Evolutionary conservation across 2,329 filamentous ascomycete species (phyloP), one percentile per base, ranked within the genome.

Genomic region (Hypoxylon sp.): DNA sequence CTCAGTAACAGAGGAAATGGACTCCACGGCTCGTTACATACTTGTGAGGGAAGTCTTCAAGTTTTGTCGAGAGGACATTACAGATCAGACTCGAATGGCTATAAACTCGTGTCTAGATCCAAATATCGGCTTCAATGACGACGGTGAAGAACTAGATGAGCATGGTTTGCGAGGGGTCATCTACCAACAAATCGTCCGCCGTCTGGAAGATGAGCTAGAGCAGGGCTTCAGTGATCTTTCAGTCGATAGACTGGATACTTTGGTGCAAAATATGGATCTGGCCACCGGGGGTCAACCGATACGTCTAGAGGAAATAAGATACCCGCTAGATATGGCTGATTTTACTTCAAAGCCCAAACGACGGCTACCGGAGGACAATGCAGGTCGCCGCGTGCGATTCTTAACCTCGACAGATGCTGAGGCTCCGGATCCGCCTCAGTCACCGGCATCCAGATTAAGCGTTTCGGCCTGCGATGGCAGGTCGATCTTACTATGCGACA

Each of bases 141-240:
- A 56, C 14, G 41, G 41, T 6, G 29, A 56, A 2, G 41, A 56
- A 7, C 9, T 56, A 5, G 41, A 56, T 29, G 43, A 56, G 19
- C 12, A 47, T 14, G 43, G 21, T 6, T 14, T 56, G 12, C 53
- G 29, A 47, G 29, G 16, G 9, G 53, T 56, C 4, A 56, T 56
- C 3, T 56, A 56, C 19, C 53, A 56, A 14, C 16, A 47, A 56
- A 47, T 56, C 5, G 53, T 56, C 11, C 53, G 53, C 16, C 41
- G 29, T 3, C 53, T 56, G 23, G 53, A 56, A 27, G 53, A 56
- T 16, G 53, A 56, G 39, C 25, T 56, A 25, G 41, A 56, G 25
- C 41, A 27, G 14, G 53, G 41, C 29, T 56, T 56, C 19, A 39
- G 53, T 21, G 41, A 47, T 12, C 43, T 56, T 47, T 56, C 53